Evolutionary conservation across 106 monocot species (phyloP), one percentile per base, ranked within the genome.

Genomic region (Allium cepa): DNA sequence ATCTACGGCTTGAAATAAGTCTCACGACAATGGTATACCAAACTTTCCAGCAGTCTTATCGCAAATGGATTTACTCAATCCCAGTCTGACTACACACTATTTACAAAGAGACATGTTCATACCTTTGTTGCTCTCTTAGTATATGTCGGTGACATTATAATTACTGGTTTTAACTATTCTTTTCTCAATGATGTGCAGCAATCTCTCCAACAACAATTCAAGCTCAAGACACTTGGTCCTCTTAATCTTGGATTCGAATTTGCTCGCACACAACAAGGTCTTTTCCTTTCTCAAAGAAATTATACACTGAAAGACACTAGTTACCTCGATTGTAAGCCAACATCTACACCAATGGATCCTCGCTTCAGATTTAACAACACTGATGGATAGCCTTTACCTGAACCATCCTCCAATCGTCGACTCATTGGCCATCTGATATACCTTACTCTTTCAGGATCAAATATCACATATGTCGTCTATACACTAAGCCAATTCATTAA

Each of bases 1-100:
- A 10, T 83, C 4, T 83, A 83, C 69, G 71, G 75, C 7, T 55
- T 83, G 4, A 83, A 79, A 59, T 72, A 83, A 69, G 75, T 59
- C 17, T 64, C 68, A 47, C 46, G 63, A 15, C 49, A 74, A 56
- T 83, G 78, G 76, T 83, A 79, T 69, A 26, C 60, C 28, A 71
- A 71, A 36, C 71, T 78, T 36, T 53, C 59, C 13, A 66, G 10
- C 7, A 18, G 71, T 12, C 71, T 72, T 67, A 11, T 46, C 12
- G 7, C 17, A 7, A 61, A 0, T 17, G 72, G 67, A 61, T 62
- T 61, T 72, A 17, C 13, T 0, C 61, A 78, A 72, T 61, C 26
- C 46, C 22, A 59, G 2, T 67, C 53, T 62, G 68, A 78, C 49
- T 47, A 67, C 59, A 72, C 78, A 3, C 53, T 63, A 3, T 74